These are phyloP conservation scores for Takashimella tepidaria DNA, from an alignment of 1,284 basidiomycete genomes.

Conservation along the genomic window DNA sequence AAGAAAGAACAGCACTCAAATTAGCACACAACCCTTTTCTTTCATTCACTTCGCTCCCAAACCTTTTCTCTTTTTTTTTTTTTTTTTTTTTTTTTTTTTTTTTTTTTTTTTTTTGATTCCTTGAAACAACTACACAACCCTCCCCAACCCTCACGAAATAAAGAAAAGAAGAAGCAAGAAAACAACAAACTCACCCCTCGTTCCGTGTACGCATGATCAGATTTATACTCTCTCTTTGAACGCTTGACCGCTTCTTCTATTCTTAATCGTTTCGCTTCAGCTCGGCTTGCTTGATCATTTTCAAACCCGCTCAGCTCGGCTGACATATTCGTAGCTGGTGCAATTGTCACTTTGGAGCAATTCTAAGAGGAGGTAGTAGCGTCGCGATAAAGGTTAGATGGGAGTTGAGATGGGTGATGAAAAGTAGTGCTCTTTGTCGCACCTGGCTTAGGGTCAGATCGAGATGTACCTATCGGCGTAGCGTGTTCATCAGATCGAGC, in stretches of 20 bases:
- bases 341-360: too few species aligned
- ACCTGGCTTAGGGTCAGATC: too few species aligned
- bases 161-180: neutral
- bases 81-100: too few species aligned
- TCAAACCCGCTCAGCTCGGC: neutral
- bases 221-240: slow-evolving; percentile 35
- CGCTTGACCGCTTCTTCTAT: slow-evolving; percentile 39
- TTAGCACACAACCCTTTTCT: neutral
- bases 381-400: too few species aligned
- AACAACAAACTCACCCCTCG: slow-evolving; percentile 22
- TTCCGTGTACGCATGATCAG: slow-evolving; percentile 42
- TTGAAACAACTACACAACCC: too few species aligned
- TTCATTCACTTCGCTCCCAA: neutral
- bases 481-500: neutral
- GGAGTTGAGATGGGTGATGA: too few species aligned
- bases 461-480: neutral
- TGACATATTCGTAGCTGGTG: neutral
- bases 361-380: too few species aligned
- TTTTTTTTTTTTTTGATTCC: too few species aligned
- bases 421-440: too few species aligned
- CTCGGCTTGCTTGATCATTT: slow-evolving; percentile 13
- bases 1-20: too few species aligned
- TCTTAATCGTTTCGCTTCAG: slow-evolving; percentile 20
- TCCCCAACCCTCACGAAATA: neutral
- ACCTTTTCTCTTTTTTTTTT: too few species aligned